A percentile compares a stretch with the other conserved stretches of the same genome.
phyloP scores from a whole-genome alignment of 23 red algal species.

The Gracilaria caudata region DNA sequence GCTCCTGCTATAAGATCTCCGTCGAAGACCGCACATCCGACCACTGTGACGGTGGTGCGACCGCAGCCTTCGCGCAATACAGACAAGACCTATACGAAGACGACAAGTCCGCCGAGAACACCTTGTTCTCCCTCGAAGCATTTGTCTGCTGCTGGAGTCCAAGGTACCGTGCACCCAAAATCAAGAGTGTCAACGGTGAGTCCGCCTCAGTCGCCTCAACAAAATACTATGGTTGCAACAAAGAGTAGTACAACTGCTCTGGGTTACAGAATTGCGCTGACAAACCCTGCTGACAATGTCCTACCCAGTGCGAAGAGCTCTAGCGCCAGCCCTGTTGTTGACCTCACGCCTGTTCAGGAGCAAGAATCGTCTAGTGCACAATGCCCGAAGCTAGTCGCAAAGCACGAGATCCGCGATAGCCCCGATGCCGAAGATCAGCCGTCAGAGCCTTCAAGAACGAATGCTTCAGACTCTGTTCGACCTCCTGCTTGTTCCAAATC shows the following conservation, averaged over 20 bases:
- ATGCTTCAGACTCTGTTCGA: neutral
- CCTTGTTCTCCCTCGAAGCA: neutral
- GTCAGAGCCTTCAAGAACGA: neutral
- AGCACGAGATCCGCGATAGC: neutral
- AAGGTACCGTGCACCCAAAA: neutral
- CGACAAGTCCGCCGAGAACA: neutral
- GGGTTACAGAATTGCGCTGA: conserved; percentile 16
- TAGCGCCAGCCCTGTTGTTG: neutral
- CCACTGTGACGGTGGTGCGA: conserved; percentile 4
- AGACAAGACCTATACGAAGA: too few relatives aligned
- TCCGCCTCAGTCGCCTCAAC: neutral
- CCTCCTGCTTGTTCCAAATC: neutral
- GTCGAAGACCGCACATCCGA: neutral
- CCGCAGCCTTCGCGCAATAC: neutral
- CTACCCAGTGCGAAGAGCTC: neutral
- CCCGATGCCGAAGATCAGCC: neutral
- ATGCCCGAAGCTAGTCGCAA: neutral
- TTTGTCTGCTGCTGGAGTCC: neutral
- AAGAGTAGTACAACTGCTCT: conserved; percentile 22
- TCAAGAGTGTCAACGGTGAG: neutral
- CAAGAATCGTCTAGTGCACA: neutral
- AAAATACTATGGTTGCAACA: neutral
- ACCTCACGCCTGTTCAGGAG: neutral
- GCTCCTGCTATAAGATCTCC: neutral
- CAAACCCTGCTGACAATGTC: neutral